Evolutionary conservation across 1,284 basidiomycete genomes (phyloP).

Genomic region (Grifola frondosa): DNA sequence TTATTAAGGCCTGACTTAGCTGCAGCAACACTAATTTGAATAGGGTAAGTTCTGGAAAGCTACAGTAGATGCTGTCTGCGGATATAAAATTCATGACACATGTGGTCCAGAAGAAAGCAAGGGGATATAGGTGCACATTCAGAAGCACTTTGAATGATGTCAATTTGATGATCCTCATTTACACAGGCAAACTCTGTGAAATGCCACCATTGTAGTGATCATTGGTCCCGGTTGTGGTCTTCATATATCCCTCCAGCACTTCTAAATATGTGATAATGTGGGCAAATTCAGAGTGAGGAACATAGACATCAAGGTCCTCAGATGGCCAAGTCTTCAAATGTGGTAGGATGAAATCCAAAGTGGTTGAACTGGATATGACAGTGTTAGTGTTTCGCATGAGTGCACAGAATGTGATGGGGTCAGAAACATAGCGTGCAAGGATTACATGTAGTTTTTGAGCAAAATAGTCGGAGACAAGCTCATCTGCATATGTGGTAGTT

Average conservation of each 20-base stretch:
- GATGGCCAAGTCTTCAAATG: background rate
- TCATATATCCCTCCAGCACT: too few species aligned
- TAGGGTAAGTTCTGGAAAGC: background rate
- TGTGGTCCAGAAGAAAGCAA: background rate
- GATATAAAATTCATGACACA: background rate
- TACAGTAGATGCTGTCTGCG: background rate
- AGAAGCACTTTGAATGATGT: background rate
- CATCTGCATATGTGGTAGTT: too few species aligned
- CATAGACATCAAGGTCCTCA: background rate
- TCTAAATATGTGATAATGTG: too few species aligned
- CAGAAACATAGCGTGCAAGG: too few species aligned
- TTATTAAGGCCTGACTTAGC: too few species aligned
- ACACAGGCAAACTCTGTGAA: too few species aligned
- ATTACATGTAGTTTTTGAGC: too few species aligned
- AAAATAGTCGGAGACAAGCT: too few species aligned
- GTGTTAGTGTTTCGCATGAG: background rate
- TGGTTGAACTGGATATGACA: background rate
- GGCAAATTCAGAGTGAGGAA: too few species aligned
- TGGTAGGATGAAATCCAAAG: background rate
- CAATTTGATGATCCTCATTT: background rate
- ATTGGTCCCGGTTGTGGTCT: too few species aligned
- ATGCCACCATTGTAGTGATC: too few species aligned
- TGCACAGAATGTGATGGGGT: too few species aligned
- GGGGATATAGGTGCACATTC: background rate
- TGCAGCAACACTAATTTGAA: background rate